A percentile compares a stretch with the other conserved stretches of the same genome.
Evolutionary conservation across 192 early-diverging fungal genomes (phyloP).

Genomic region (Mortierella claussenii): DNA sequence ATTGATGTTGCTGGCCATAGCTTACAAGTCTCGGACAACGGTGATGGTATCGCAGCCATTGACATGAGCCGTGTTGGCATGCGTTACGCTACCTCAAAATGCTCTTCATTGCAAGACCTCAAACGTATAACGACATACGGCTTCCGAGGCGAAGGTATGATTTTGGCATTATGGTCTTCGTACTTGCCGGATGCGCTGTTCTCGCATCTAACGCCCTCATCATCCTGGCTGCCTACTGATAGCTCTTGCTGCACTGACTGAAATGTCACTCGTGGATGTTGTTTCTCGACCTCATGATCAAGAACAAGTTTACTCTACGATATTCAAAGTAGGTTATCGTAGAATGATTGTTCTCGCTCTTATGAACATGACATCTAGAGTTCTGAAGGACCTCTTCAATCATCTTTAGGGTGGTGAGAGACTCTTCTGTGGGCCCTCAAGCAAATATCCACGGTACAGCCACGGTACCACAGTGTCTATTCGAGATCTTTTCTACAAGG

Average conservation of each 20-base stretch:
- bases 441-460: conserved; percentile 29
- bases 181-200: too few relatives aligned
- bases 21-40: conserved; percentile 72
- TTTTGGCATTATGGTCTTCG: too few relatives aligned
- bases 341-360: too few relatives aligned
- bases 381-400: too few relatives aligned
- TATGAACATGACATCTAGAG: too few relatives aligned
- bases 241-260: conserved; percentile 29
- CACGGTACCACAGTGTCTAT: conserved; percentile 70
- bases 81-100: conserved; percentile 70
- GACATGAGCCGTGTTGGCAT: conserved; percentile 62
- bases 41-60: conserved; percentile 61
- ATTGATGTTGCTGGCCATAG: conserved; percentile 55
- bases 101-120: conserved; percentile 54
- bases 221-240: too few relatives aligned
- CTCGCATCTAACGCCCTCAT: too few relatives aligned
- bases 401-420: conserved; percentile 59
- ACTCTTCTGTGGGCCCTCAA: conserved; percentile 57
- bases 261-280: conserved; percentile 41
- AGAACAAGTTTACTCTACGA: conserved; percentile 8
- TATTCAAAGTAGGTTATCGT: conserved; percentile 39
- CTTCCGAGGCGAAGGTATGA: conserved; percentile 76
- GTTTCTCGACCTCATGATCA: conserved; percentile 29
- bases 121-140: conserved; percentile 62
- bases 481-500: conserved; percentile 76